Evolutionary conservation across 768 basidiomycete species (phyloP).

Genomic region (Amyloporia xantha): DNA sequence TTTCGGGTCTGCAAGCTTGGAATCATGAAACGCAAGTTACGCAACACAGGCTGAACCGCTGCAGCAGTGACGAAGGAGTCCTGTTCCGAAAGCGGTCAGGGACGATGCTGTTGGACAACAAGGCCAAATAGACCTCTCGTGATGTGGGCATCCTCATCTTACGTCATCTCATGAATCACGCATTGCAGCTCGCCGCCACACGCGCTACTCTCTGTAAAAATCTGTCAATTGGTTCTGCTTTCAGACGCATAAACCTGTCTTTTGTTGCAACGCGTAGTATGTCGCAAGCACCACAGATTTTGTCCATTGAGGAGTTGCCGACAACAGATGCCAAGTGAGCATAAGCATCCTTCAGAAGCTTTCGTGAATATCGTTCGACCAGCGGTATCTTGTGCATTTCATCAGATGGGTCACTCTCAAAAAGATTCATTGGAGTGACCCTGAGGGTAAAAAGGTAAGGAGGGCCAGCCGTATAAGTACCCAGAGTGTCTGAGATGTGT

Average conservation of each 20-base stretch:
- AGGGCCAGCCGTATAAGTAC: no score
- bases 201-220: no score
- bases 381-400: neutral
- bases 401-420: slow-evolving; percentile 80
- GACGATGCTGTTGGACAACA: slow-evolving; percentile 5
- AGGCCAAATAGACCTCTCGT: neutral
- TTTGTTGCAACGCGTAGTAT: neutral
- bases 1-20: no score
- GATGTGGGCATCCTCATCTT: neutral
- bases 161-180: neutral
- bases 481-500: no score
- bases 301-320: slow-evolving; percentile 45
- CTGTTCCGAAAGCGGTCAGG: no score
- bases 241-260: neutral
- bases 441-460: slow-evolving; percentile 64
- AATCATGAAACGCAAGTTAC: no score
- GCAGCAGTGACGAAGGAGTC: no score
- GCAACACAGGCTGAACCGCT: no score
- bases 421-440: slow-evolving; percentile 75
- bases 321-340: slow-evolving; percentile 53
- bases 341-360: neutral
- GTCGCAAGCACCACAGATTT: slow-evolving; percentile 39
- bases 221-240: neutral
- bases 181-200: no score
- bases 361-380: neutral